Conservation (phyloP, 2,329 filamentous ascomycete species). For the Exophiala lecanii-corni region DNA sequence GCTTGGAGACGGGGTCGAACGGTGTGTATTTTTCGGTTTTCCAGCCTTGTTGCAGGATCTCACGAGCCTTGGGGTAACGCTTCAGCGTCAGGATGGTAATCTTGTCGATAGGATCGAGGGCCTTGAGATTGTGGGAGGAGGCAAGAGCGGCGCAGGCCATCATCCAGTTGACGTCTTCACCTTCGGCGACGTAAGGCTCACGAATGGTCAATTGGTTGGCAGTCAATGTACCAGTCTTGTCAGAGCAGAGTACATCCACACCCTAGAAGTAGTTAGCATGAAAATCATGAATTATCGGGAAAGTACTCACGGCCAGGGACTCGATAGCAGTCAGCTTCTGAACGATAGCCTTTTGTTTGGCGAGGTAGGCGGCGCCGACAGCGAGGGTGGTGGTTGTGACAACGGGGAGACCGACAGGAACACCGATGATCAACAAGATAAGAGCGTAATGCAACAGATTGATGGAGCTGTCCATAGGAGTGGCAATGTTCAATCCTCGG, state of each 20-base stretch:
- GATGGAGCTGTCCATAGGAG: slow-evolving; percentile 53
- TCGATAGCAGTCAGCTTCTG: slow-evolving; percentile 77
- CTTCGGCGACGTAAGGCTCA: slow-evolving; percentile 71
- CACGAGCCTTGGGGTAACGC: slow-evolving; percentile 70
- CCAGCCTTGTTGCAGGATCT: slow-evolving; percentile 71
- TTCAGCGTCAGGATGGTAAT: slow-evolving; percentile 72
- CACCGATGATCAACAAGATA: slow-evolving; percentile 71
- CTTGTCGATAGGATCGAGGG: slow-evolving; percentile 74
- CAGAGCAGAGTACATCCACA: slow-evolving; percentile 75
- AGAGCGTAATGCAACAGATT: slow-evolving; percentile 65
- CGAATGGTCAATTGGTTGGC: slow-evolving; percentile 72
- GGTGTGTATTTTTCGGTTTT: slow-evolving; percentile 72
- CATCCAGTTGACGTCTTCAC: slow-evolving; percentile 78
- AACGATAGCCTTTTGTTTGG: slow-evolving; percentile 72
- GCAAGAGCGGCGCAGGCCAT: slow-evolving; percentile 74
- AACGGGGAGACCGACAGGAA: slow-evolving; percentile 73
- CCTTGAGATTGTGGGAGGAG: slow-evolving; percentile 74
- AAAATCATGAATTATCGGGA: background rate
- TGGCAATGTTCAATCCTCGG: slow-evolving; percentile 62
- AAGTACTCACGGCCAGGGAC: slow-evolving; percentile 56
- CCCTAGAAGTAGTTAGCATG: slow-evolving; percentile 33
- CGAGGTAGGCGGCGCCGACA: slow-evolving; percentile 71
- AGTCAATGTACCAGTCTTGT: slow-evolving; percentile 75
- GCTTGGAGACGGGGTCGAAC: slow-evolving; percentile 76
- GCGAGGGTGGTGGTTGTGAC: slow-evolving; percentile 74